Base-by-base conservation (phyloP, 371 early-diverging fungal species). In the Neoconidiobolus thromboides region DNA sequence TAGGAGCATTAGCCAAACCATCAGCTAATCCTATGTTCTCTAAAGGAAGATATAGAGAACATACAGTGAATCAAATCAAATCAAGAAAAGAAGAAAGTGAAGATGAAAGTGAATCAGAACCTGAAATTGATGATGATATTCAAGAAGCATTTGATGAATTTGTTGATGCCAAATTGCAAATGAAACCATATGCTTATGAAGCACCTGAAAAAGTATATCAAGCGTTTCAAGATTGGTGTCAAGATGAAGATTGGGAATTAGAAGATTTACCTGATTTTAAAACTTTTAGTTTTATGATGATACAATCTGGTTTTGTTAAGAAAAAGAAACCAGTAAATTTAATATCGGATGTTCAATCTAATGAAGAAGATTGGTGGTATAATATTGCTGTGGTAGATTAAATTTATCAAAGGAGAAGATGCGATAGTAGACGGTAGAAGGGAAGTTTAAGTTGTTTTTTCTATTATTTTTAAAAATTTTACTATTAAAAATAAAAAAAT, bases 341-440 rank as follows among this genome's bases (percentile, higher is more conserved):
- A 26, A 26, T 26, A 26, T 46, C 46, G 9, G 12, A 46, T 6
- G 36, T 48, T 4, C 42, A 40, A 36, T 36, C 10, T 2, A 12
- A 52, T 6, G 44, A 61, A 10, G 56, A 55, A 39, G 60, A 60
- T 12, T 39, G 42, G 56, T 62, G 62, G 62, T 62, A 62, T 15
- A 62, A 62, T 26, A 62, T 62, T 49, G 57, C 62, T 40, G n/a
- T 62, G 1, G 62, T 62, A 10, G 58, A 58, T 4, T 49, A 49
- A 26, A 26, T 26, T 26, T 26, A 26, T 26, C 26, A 26, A 26
- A 26, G 26, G 26, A 26, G 26, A 26, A 26, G 26, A 26, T 26
- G 26, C 26, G 26, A 26, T 26, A 26, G 26, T 26, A 26, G 26
- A 26, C 26, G 0, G 26, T 26, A 26, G 26, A 26, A 26, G 26